These are phyloP conservation scores for Hamigera avellanea DNA, from an alignment of 495 filamentous ascomycete genomes.

Conservation along the genomic window DNA sequence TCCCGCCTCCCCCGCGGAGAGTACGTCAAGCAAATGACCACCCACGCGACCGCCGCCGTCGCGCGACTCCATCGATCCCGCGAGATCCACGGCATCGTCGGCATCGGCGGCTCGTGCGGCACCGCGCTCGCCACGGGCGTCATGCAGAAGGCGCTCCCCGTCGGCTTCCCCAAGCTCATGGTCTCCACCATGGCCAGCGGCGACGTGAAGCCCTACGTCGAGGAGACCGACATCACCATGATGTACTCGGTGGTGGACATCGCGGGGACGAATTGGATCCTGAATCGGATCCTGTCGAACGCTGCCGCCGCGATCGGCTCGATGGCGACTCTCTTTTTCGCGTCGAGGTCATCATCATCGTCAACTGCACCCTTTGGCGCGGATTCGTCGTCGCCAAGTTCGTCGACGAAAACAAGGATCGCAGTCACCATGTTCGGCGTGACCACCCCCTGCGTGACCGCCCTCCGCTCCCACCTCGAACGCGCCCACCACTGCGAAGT, in stretches of 20 bases:
- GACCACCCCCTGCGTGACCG: conserved; percentile 52
- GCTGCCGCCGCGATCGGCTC: conserved; percentile 47
- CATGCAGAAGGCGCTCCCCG: conserved; percentile 46
- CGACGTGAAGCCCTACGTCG: conserved; percentile 45
- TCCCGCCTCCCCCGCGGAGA: conserved; percentile 29
- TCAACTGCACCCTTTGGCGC: background rate
- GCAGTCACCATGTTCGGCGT: conserved; percentile 68
- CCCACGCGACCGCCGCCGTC: conserved; percentile 23
- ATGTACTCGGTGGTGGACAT: conserved; percentile 63
- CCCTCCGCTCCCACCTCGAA: no score
- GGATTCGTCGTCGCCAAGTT: background rate
- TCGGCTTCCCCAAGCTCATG: conserved; percentile 59
- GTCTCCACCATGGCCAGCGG: conserved; percentile 57
- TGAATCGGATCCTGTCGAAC: conserved; percentile 44
- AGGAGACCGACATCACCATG: conserved; percentile 55
- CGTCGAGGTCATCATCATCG: background rate
- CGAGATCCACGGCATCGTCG: conserved; percentile 42
- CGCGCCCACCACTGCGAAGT: conserved; percentile 33
- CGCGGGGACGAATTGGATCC: conserved; percentile 47
- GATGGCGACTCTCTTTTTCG: conserved; percentile 36
- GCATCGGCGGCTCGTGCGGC: conserved; percentile 45
- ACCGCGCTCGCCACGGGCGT: conserved; percentile 43
- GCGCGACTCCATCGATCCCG: conserved; percentile 15
- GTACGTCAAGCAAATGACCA: conserved; percentile 39
- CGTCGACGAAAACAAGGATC: conserved; percentile 33